Evolutionary conservation across 306 rosid genomes (phyloP), one percentile per base, ranked within the genome.

Genomic region (Quercus robur): DNA sequence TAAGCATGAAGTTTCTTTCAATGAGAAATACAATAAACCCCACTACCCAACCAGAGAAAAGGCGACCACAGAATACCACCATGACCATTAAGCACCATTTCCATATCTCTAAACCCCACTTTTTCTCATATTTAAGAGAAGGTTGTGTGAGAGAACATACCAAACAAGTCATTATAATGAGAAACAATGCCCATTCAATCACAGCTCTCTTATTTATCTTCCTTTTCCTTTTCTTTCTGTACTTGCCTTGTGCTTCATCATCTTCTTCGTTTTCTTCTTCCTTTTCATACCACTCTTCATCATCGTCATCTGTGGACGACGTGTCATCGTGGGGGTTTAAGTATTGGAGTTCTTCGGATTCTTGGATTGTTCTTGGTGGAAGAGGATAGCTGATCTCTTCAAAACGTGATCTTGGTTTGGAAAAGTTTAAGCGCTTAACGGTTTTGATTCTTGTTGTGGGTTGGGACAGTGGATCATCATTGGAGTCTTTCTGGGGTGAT

Each of bases 11-110:
- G 81, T 87, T 87, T 19, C 85, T 58, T 58, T 87, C 90, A 69
- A 87, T 87, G 2, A 87, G 18, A 68, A 87, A 87, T 7, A 84
- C 90, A 20, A 77, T 70, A 23, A 87, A 31, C 0, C 78, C 77
- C 2, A 87, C 90, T 3, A 84, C 78, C 90, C 90, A 87, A 13
- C 84, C 88, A 1, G 90, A 77, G 5, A 84, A 86, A 0, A 87
- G 75, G 17, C 88, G 83, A 19, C 90, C 90, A 62, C 90, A 87
- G 78, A 87, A 87, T n/a, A 80, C 20, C 28, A 87, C 90, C 88
- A 87, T 82, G 54, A 87, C 84, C 85, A 87, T 84, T 10, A 87
- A 64, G 18, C 90, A 84, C 88, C 88, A 87, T 63, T 84, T 84
- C 90, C 90, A 87, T 15, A 80, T 64, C 85, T 82, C 81, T 55